Evolutionary conservation across 164 flowering plant species (phyloP).

Genomic region (Platanus orientalis): DNA sequence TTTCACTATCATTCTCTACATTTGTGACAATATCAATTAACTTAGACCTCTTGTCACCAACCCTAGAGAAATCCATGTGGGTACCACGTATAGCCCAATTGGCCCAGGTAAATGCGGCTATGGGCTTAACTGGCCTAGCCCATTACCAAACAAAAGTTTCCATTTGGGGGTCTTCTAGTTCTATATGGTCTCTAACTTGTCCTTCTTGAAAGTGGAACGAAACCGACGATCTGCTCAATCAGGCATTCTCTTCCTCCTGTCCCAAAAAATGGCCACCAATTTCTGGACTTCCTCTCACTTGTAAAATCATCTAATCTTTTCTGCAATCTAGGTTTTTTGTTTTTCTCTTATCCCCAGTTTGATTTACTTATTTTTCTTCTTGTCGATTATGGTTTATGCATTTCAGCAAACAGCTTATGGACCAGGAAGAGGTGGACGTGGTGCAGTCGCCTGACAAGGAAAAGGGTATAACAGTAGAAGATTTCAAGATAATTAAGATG

Average conservation of each 20-base stretch:
- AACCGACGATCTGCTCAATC: background rate
- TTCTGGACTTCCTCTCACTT: conserved; percentile 91
- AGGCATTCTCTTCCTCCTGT: background rate
- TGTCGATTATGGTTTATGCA: background rate
- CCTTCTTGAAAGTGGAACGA: background rate
- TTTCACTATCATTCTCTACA: too few species aligned
- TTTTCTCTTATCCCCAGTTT: background rate
- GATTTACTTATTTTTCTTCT: conserved; percentile 4
- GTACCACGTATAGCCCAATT: too few species aligned
- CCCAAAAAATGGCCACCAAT: conserved; percentile 67
- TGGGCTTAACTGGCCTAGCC: too few species aligned
- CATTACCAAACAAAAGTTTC: too few species aligned
- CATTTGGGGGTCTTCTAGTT: too few species aligned
- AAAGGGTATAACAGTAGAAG: conserved; percentile 77
- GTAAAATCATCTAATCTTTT: conserved; percentile 25
- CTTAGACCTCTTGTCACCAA: too few species aligned
- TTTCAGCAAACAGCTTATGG: conserved; percentile 76
- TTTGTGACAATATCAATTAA: too few species aligned
- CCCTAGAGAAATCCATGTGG: too few species aligned
- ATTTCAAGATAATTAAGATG: conserved; percentile 81
- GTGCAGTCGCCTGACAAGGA: conserved; percentile 71
- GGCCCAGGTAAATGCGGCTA: too few species aligned
- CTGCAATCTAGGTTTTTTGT: background rate
- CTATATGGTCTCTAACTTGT: too few species aligned
- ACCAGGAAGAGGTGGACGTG: conserved; percentile 80